Evolutionary conservation across 805 yeast species (phyloP).

Genomic region (Yarrowia yakushimensis): DNA sequence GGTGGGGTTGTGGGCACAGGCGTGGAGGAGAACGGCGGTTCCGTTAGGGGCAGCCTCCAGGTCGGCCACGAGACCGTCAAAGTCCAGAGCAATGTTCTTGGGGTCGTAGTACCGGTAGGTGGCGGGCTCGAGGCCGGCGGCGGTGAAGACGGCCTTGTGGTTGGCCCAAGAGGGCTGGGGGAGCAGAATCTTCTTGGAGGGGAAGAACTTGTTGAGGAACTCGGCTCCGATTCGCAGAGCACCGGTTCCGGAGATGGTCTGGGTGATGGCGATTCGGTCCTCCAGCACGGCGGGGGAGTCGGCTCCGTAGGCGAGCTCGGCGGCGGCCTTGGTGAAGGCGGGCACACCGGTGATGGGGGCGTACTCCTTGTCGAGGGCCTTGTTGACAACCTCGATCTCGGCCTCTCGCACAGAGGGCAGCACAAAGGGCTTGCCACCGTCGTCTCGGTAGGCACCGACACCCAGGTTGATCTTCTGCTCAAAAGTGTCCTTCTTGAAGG

Average conservation of each 20-base stretch:
- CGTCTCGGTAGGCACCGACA: constrained; percentile 92
- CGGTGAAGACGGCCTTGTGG: constrained; percentile 74
- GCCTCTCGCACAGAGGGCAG: constrained; percentile 72
- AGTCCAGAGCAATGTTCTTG: constrained; percentile 58
- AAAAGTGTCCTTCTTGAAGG: constrained; percentile 59
- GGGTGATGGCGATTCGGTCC: constrained; percentile 73
- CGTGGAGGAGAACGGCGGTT: constrained; percentile 73
- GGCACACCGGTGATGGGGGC: constrained; percentile 81
- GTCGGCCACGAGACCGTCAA: constrained; percentile 60
- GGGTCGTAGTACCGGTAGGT: constrained; percentile 71
- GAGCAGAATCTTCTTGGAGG: constrained; percentile 55
- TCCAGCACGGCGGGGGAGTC: constrained; percentile 56
- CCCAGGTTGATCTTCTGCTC: constrained; percentile 56
- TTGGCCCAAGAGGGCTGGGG: constrained; percentile 96
- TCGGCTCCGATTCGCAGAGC: constrained; percentile 82
- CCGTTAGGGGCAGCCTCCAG: constrained; percentile 54
- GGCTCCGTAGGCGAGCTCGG: constrained; percentile 66
- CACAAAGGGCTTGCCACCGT: constrained; percentile 82
- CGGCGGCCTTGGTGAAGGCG: constrained; percentile 61
- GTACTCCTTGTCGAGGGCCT: constrained; percentile 72
- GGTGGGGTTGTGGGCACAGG: constrained; percentile 98
- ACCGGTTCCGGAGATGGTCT: constrained; percentile 94
- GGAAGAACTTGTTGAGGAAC: constrained; percentile 61
- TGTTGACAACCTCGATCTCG: constrained; percentile 49
- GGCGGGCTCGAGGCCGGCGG: constrained; percentile 60